phyloP scores from a whole-genome alignment of 2,329 filamentous ascomycete species.

The Fusarium pininemorale region DNA sequence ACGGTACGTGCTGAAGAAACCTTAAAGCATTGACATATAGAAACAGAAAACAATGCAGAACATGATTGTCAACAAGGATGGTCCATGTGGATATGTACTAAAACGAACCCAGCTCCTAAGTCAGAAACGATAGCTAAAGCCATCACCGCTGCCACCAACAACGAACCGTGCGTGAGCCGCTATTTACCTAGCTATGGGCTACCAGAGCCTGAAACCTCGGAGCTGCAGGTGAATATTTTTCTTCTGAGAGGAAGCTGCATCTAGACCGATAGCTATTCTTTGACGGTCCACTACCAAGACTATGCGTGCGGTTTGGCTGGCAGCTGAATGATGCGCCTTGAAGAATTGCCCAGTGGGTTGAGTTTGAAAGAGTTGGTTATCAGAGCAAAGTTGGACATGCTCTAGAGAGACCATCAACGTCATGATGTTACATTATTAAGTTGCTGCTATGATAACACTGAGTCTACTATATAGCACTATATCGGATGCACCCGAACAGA shows the following conservation, averaged over 20 bases:
- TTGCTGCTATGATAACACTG: background rate
- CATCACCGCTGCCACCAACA: constrained; percentile 26
- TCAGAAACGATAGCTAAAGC: constrained; percentile 15
- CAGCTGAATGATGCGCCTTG: background rate
- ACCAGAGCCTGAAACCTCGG: constrained; percentile 21
- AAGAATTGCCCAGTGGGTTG: background rate
- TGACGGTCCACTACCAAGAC: background rate
- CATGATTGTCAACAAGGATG: constrained; percentile 6
- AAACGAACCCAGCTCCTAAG: background rate
- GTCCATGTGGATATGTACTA: constrained; percentile 7
- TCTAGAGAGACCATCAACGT: background rate
- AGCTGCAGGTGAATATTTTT: background rate
- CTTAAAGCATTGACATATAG: background rate
- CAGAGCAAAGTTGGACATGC: background rate
- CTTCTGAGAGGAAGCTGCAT: background rate
- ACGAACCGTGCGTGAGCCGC: constrained; percentile 8
- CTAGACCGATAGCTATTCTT: background rate
- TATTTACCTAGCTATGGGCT: background rate
- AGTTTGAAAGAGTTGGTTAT: background rate
- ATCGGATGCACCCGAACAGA: background rate
- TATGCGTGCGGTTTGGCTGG: background rate
- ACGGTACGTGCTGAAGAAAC: background rate
- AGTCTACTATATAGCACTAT: background rate
- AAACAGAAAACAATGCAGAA: background rate
- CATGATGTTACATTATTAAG: background rate